Evolutionary conservation across 108 stramenopile species (phyloP), one percentile per base, ranked within the genome.

Genomic region (Fragilariopsis cylindrus): DNA sequence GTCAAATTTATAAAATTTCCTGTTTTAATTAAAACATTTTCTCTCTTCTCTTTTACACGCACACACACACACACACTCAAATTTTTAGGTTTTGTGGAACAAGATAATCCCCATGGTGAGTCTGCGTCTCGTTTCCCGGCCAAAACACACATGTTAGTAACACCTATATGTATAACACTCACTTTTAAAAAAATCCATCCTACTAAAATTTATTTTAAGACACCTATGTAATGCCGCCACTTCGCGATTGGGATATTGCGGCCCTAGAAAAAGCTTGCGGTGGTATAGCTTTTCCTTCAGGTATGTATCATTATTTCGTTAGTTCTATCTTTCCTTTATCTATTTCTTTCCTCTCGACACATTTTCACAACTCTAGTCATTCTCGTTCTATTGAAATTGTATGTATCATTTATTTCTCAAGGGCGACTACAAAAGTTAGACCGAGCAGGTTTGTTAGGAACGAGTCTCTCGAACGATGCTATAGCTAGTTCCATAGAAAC

Each of bases 201-300:
- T 30, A 30, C 30, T 30, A 30, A 30, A 30, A 30, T 2, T 30
- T 30, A 30, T 2, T 30, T 30, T 0, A 30, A 30, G 97, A 97
- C 77, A 82, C 91, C 13, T 97, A 97, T 65, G 87, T 96, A 44
- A 84, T 97, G 78, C 91, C 95, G 40, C 92, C 92, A 11, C 81
- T 97, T 43, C 75, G 92, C 54, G 81, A 94, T 53, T 95, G 94
- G 94, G 84, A 92, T 66, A 91, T 95, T 76, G 82, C 65, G 3
- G 79, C 85, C 3, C 49, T 95, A 48, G 94, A 95, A 78, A 45
- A 82, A 69, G 86, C 88, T 13, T 89, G 88, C 64, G 91, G 90
- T 12, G 54, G 87, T 57, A 79, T 81, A 46, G 76, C 92, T 65
- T 82, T 85, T 19, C 78, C 89, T 12, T 50, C 69, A 6, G 30